Conservation (phyloP, 1,284 basidiomycete species). For the Marasmius tenuissimus region DNA sequence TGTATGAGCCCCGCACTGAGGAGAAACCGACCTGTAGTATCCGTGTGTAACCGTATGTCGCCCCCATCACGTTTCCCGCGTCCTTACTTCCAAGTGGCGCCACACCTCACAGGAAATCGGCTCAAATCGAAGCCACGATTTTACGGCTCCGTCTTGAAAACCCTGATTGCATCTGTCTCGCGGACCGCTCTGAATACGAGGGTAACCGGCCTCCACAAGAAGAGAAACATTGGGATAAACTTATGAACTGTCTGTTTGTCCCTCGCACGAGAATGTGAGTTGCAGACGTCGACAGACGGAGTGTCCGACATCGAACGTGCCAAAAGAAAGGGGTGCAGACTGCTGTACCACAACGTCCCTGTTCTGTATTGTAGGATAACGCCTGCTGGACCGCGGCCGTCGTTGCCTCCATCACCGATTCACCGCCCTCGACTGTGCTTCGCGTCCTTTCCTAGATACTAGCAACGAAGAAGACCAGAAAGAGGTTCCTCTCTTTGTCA, state of each 20-base stretch:
- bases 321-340: neutral
- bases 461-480: neutral
- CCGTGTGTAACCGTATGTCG: too few relatives aligned
- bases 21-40: too few relatives aligned
- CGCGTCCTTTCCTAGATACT: neutral
- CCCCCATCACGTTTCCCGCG: too few relatives aligned
- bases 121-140: too few relatives aligned
- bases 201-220: too few relatives aligned
- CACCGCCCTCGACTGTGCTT: neutral
- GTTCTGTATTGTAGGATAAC: neutral
- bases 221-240: too few relatives aligned
- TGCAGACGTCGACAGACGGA: neutral
- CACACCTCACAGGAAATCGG: too few relatives aligned
- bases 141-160: too few relatives aligned
- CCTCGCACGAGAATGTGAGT: neutral
- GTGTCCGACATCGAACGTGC: neutral
- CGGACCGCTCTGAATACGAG: too few relatives aligned
- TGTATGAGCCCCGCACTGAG: conserved; percentile 34
- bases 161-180: too few relatives aligned
- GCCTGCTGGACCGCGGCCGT: conserved; percentile 1
- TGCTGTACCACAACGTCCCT: neutral
- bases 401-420: neutral
- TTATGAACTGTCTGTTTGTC: neutral
- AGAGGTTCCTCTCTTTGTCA: too few relatives aligned
- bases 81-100: too few relatives aligned